Conservation (phyloP, 1,139 yeast genomes). For the Blastobotrys petasosporus region DNA sequence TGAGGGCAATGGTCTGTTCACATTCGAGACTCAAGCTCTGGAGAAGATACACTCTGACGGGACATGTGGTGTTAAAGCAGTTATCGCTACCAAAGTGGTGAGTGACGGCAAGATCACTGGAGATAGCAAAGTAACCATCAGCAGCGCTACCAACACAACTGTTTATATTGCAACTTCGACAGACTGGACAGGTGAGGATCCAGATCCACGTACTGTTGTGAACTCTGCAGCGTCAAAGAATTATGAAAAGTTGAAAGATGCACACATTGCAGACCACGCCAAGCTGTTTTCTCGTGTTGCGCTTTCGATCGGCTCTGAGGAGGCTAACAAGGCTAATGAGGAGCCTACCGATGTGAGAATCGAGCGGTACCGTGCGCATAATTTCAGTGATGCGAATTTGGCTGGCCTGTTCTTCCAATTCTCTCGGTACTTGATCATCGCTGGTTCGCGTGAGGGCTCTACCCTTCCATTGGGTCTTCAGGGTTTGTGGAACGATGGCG, state of each 20-base stretch:
- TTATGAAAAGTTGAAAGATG: not conserved
- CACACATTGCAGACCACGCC: not conserved
- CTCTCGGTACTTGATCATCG: constrained; percentile 11
- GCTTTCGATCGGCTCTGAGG: no score
- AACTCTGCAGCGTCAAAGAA: not conserved
- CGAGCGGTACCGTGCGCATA: no score
- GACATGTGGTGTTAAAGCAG: constrained; percentile 10
- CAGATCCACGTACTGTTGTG: no score
- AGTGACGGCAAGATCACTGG: constrained; percentile 1
- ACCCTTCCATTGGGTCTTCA: constrained; percentile 11
- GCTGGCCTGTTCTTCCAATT: constrained; percentile 8
- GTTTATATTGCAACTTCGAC: constrained; percentile 6
- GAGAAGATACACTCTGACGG: constrained; percentile 14
- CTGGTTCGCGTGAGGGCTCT: constrained; percentile 12
- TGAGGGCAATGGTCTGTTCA: not conserved
- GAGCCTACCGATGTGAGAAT: no score
- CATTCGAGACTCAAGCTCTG: constrained; percentile 9
- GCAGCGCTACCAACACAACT: not conserved
- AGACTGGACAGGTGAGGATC: not conserved
- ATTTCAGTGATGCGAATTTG: constrained; percentile 1
- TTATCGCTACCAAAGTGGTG: constrained; percentile 1
- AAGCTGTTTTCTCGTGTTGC: not conserved
- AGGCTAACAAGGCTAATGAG: no score
- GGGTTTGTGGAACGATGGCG: constrained; percentile 15
- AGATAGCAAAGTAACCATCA: not conserved